Evolutionary conservation across 768 basidiomycete species (phyloP).

Genomic region (Coprinopsis sp.): DNA sequence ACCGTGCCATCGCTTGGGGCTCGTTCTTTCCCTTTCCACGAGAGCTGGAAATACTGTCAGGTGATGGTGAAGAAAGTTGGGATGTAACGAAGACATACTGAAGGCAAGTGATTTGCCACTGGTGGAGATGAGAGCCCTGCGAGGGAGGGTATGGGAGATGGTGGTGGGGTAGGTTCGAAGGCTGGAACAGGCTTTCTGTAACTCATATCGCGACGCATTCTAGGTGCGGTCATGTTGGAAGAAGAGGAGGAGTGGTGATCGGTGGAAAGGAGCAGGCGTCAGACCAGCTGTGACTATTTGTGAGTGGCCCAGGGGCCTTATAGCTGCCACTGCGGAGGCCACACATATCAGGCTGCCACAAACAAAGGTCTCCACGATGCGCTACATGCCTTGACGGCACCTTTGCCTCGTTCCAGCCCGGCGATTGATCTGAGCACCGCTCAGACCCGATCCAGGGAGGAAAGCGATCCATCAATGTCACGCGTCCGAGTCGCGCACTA

Average conservation of each 20-base stretch:
- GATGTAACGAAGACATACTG: constrained; percentile 7
- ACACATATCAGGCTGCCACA: no score
- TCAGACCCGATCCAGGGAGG: no score
- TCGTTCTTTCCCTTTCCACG: no score
- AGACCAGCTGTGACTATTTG: constrained; percentile 3
- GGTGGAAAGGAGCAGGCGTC: constrained; percentile 2
- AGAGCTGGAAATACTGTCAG: not conserved
- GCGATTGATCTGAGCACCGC: no score
- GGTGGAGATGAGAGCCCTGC: constrained; percentile 8
- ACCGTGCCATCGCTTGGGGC: not conserved
- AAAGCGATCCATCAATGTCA: not conserved
- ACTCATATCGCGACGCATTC: constrained; percentile 45
- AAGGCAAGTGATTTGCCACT: constrained; percentile 8
- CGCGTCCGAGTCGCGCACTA: not conserved
- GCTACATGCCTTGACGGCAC: not conserved
- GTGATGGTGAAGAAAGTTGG: not conserved
- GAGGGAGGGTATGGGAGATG: constrained; percentile 28
- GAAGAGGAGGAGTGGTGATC: constrained; percentile 1
- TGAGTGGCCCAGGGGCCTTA: not conserved
- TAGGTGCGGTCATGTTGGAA: constrained; percentile 7
- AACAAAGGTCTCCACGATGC: not conserved
- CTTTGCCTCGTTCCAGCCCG: no score
- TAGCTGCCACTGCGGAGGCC: constrained; percentile 3
- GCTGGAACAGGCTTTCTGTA: constrained; percentile 69
- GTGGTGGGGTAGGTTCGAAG: constrained; percentile 62